These are phyloP conservation scores for Podila epigama DNA, from an alignment of 192 early-diverging fungal genomes.

Conservation along the genomic window DNA sequence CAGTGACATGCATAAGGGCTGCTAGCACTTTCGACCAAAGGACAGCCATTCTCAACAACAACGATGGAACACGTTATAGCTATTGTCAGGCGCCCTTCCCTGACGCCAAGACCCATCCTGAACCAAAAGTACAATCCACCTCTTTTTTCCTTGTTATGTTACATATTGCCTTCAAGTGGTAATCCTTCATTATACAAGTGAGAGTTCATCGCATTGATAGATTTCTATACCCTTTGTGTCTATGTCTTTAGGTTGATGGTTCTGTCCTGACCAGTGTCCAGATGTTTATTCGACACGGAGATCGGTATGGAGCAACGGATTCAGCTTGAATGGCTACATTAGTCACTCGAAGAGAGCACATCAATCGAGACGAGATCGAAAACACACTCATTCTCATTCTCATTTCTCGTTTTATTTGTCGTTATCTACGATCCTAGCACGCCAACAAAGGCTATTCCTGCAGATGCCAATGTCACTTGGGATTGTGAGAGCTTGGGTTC, in stretches of 20 bases:
- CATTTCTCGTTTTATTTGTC: background rate
- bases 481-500: background rate
- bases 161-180: too few species aligned
- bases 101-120: background rate
- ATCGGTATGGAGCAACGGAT: constrained; percentile 23
- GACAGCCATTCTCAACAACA: background rate
- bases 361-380: too few species aligned
- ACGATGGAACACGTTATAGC: constrained; percentile 3
- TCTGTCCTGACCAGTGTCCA: constrained; percentile 11
- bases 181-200: too few species aligned
- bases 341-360: too few species aligned
- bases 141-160: too few species aligned
- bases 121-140: constrained; percentile 3
- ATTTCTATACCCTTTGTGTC: background rate
- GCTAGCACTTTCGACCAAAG: background rate
- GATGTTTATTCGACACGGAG: constrained; percentile 21
- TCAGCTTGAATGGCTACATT: too few species aligned
- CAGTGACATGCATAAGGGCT: background rate
- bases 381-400: too few species aligned
- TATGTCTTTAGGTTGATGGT: constrained; percentile 2
- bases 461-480: background rate
- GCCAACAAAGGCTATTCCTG: background rate
- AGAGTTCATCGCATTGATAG: too few species aligned
- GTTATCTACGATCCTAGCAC: background rate
- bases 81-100: constrained; percentile 15